A percentile compares a stretch with the other conserved stretches of the same genome.
Evolutionary conservation across 2,329 filamentous ascomycete species (phyloP).

Genomic region (Aschersonia sp.): DNA sequence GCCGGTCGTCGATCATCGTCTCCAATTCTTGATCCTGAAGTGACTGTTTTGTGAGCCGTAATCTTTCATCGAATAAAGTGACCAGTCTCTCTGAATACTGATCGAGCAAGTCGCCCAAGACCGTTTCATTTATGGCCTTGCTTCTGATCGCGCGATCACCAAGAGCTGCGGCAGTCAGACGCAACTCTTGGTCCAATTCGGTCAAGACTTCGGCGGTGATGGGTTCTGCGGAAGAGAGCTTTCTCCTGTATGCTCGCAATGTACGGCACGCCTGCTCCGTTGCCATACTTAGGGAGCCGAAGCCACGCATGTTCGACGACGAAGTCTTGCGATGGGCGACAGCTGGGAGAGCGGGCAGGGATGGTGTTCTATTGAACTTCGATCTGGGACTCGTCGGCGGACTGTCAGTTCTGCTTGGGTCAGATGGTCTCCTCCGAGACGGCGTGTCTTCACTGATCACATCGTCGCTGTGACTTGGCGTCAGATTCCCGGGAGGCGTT

Average conservation of each 20-base stretch:
- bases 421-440: conserved; percentile 31
- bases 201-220: conserved; percentile 43
- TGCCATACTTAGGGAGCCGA: conserved; percentile 43
- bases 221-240: conserved; percentile 39
- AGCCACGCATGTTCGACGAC: conserved; percentile 29
- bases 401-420: conserved; percentile 28
- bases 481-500: conserved; percentile 24
- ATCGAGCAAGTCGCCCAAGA: conserved; percentile 51
- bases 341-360: conserved; percentile 33
- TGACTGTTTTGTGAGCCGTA: conserved; percentile 31
- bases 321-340: conserved; percentile 34
- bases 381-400: conserved; percentile 35
- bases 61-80: conserved; percentile 56
- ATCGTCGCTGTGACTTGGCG: conserved; percentile 24
- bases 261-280: conserved; percentile 51
- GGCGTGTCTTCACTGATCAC: conserved; percentile 30
- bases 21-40: conserved; percentile 14
- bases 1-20: conserved; percentile 14
- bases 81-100: conserved; percentile 63
- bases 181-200: conserved; percentile 49
- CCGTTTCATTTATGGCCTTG: conserved; percentile 39
- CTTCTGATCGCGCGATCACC: conserved; percentile 40
- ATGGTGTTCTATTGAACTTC: conserved; percentile 33
- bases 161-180: conserved; percentile 45
- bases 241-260: conserved; percentile 47